A percentile compares a stretch with the other conserved stretches of the same genome.
phyloP scores from a whole-genome alignment of 345 rosid genomes.

The Gynandropsis gynandra region DNA sequence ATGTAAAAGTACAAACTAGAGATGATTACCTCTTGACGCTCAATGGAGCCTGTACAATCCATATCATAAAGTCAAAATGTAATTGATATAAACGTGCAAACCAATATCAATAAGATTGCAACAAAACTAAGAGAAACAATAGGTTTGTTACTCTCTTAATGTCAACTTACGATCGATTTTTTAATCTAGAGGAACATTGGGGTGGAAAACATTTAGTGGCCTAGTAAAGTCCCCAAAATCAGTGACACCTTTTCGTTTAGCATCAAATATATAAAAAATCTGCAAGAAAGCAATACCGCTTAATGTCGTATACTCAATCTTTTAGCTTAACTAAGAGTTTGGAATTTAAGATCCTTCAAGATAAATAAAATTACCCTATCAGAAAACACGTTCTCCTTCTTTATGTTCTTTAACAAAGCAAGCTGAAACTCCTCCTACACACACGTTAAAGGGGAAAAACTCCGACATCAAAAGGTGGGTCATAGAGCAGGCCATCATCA shows the following conservation, averaged over 20 bases:
- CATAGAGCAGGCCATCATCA: constrained; percentile 25
- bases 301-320: not conserved
- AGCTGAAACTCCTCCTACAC: constrained; percentile 94
- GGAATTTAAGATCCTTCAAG: constrained; percentile 1
- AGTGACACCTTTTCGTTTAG: constrained; percentile 78
- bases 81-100: constrained; percentile 38
- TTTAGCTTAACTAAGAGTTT: not conserved
- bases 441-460: constrained; percentile 20
- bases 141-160: not conserved
- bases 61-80: constrained; percentile 91
- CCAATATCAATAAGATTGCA: constrained; percentile 12
- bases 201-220: constrained; percentile 87
- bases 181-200: constrained; percentile 66
- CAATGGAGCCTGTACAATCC: constrained; percentile 85
- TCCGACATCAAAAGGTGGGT: constrained; percentile 11
- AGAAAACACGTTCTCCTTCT: constrained; percentile 92
- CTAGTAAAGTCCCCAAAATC: constrained; percentile 94
- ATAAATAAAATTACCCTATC: constrained; percentile 48
- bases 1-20: not conserved
- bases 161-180: constrained; percentile 77
- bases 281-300: constrained; percentile 29
- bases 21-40: constrained; percentile 75
- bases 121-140: not conserved
- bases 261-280: constrained; percentile 94
- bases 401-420: constrained; percentile 81